Evolutionary conservation across 768 basidiomycete species (phyloP).

Genomic region (Kwoniella heveanensis): DNA sequence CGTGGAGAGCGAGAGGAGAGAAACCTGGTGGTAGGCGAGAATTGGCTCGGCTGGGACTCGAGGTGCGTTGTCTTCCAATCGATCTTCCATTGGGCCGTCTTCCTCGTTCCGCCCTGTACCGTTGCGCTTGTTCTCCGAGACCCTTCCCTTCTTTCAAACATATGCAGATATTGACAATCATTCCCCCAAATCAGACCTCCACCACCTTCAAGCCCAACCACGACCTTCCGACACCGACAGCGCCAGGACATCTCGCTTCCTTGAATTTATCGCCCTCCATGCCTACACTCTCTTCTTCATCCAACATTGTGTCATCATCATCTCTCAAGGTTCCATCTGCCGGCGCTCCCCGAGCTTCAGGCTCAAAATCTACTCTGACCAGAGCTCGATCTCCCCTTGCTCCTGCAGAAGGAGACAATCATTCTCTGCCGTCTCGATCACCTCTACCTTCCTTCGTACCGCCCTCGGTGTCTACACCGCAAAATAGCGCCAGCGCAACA

Average conservation of each 20-base stretch:
- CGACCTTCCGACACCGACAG: slow-evolving; percentile 16
- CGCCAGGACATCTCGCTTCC: slow-evolving; percentile 15
- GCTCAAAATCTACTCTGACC: not conserved
- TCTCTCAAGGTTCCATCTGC: not conserved
- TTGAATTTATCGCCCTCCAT: slow-evolving; percentile 14
- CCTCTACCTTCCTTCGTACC: slow-evolving; percentile 18
- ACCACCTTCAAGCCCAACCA: not conserved
- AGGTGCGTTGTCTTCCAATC: too few species aligned
- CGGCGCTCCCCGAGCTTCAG: not conserved
- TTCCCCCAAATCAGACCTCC: too few species aligned
- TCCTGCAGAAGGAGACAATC: not conserved
- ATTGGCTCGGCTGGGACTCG: slow-evolving; percentile 23
- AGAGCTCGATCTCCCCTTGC: not conserved
- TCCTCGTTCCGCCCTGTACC: not conserved
- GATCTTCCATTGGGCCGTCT: too few species aligned
- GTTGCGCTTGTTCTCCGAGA: not conserved
- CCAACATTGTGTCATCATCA: not conserved
- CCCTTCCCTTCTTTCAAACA: not conserved
- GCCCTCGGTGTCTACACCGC: slow-evolving; percentile 1
- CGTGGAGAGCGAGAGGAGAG: slow-evolving; percentile 33
- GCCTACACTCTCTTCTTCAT: slow-evolving; percentile 16
- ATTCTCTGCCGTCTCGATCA: slow-evolving; percentile 2
- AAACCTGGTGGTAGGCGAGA: slow-evolving; percentile 37
- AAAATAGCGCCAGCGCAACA: not conserved
- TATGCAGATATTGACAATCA: too few species aligned